A percentile compares a stretch with the other conserved stretches of the same genome.
Conservation (phyloP, 306 rosid species). For the Pyrus bretschneideri region DNA sequence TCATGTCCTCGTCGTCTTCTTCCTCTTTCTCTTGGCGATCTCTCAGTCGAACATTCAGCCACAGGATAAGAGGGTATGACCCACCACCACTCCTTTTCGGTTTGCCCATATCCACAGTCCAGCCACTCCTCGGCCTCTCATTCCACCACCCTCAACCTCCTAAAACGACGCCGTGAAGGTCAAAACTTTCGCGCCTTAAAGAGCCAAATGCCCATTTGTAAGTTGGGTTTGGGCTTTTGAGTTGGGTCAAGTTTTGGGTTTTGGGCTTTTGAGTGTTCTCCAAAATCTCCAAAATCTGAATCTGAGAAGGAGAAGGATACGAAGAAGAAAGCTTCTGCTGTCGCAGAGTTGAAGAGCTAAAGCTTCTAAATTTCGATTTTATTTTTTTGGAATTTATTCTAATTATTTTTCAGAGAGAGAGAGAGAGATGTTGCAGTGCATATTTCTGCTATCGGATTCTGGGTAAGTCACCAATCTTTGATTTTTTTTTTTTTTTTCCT, state of each 20-base stretch:
- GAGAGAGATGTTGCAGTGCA: constrained; percentile 79
- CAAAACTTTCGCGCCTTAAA: background rate
- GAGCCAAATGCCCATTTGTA: background rate
- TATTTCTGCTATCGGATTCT: constrained; percentile 91
- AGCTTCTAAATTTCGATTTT: background rate
- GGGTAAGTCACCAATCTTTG: constrained; percentile 43
- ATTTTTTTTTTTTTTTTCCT: background rate
- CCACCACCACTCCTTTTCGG: constrained; percentile 16
- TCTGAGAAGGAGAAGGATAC: background rate
- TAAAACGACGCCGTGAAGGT: background rate
- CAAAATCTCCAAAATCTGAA: background rate
- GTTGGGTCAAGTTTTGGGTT: background rate
- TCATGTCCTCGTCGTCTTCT: constrained; percentile 11
- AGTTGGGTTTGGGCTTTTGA: background rate
- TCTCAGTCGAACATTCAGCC: constrained; percentile 21
- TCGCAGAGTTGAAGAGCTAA: background rate
- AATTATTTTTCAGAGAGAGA: background rate
- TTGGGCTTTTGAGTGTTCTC: background rate
- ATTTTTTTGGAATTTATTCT: too few relatives aligned
- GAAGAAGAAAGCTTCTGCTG: background rate
- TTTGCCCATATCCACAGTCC: background rate
- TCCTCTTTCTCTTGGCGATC: constrained; percentile 22
- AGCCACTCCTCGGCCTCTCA: constrained; percentile 40
- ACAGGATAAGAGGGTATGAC: constrained; percentile 57
- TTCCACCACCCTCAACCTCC: background rate